A percentile compares a stretch with the other conserved stretches of the same genome.
Conservation (phyloP, 306 rosid species). For the Potentilla sterilis region DNA sequence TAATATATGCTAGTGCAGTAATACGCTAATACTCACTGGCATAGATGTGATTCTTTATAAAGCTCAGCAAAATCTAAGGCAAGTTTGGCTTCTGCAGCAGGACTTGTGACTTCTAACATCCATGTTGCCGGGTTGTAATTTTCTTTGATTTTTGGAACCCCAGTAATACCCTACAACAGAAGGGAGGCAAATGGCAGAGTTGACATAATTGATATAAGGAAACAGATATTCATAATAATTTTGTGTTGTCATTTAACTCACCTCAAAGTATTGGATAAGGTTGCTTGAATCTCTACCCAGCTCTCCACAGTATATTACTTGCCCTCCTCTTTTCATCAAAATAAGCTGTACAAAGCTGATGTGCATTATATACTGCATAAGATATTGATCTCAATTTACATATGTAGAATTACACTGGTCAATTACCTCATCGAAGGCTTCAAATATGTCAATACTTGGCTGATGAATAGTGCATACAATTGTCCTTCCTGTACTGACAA, state of each 20-base stretch:
- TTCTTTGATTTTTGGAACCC: constrained; percentile 39
- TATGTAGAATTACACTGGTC: background rate
- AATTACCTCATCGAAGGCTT: constrained; percentile 28
- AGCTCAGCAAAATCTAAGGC: constrained; percentile 23
- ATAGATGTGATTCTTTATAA: constrained; percentile 27
- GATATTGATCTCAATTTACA: too few relatives aligned
- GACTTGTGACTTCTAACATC: constrained; percentile 35
- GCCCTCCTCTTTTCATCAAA: constrained; percentile 58
- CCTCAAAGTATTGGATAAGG: constrained; percentile 52
- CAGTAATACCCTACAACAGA: constrained; percentile 16
- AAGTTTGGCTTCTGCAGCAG: constrained; percentile 22
- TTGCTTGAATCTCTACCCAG: constrained; percentile 44
- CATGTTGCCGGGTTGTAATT: constrained; percentile 41
- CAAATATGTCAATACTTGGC: constrained; percentile 31
- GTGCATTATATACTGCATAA: background rate
- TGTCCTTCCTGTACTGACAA: constrained; percentile 22
- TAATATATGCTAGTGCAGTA: background rate
- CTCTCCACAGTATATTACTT: constrained; percentile 50
- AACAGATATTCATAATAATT: background rate
- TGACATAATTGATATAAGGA: background rate
- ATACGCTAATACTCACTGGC: constrained; percentile 10
- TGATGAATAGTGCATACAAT: constrained; percentile 31
- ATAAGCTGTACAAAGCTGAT: constrained; percentile 31
- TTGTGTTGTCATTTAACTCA: constrained; percentile 4
- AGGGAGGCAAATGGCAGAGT: background rate